Evolutionary conservation across 2,329 filamentous ascomycete species (phyloP), one percentile per base, ranked within the genome.

Genomic region (Onygena corvina): DNA sequence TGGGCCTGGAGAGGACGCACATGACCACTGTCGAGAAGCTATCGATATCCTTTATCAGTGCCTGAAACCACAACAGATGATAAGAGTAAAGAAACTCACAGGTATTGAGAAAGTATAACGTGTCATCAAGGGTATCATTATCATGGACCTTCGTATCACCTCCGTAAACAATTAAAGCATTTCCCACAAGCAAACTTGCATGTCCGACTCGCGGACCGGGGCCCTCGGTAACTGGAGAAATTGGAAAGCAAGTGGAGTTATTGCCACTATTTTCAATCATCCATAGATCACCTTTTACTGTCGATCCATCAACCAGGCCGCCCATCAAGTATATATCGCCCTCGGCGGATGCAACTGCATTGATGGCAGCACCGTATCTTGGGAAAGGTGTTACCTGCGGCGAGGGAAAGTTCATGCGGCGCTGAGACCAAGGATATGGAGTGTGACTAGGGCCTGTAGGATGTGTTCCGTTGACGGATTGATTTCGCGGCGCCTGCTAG

Each of bases 251-350:
- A 18, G 86, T 79, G 73, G 96, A 80, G 64, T 79, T 89, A 6
- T 82, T 83, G 27, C 71, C 73, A 47, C 84, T 88, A 53, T 88
- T 86, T 66, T 98, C 92, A 42, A 96, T 84, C 81, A 96, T 84
- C 93, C 93, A 98, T 42, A 98, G 69, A 69, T 98, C 92, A 44
- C 92, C 92, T 64, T 95, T 95, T 38, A 96, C 92, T 2, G 87
- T 94, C 31, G 88, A 86, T 57, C 90, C 90, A 62, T 94, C 90
- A 60, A 98, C 90, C 53, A 98, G 70, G 46, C 92, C 92, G 54
- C 92, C 92, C 89, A 98, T 96, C 61, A 98, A 76, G 61, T 96
- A 98, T 50, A 98, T 85, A 59, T 94, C 87, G 52, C 93, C 93
- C 67, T 98, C 92, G 68, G 96, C 96, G 33, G 89, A 95, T 20